Evolutionary conservation across 2,329 filamentous ascomycete species (phyloP).

Genomic region (Alternaria consortialis): DNA sequence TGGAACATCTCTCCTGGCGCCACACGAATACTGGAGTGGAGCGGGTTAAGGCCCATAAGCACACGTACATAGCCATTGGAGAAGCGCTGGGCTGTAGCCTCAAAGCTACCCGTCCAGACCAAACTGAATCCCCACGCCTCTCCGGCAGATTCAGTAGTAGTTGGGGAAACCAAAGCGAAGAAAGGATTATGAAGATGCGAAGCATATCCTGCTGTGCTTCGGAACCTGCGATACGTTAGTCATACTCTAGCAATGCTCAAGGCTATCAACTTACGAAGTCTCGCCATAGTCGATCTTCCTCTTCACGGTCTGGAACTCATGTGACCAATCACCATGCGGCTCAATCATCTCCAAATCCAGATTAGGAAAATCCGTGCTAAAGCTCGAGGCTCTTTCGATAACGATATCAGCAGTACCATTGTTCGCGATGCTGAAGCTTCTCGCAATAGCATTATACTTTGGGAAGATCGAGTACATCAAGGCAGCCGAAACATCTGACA

Average conservation of each 20-base stretch:
- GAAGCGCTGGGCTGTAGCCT: constrained; percentile 68
- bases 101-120: constrained; percentile 71
- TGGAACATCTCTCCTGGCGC: constrained; percentile 65
- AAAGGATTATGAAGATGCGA: constrained; percentile 73
- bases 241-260: not conserved
- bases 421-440: constrained; percentile 70
- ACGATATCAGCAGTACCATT: constrained; percentile 62
- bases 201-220: constrained; percentile 68
- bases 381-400: constrained; percentile 66
- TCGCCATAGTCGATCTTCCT: constrained; percentile 65
- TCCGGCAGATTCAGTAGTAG: constrained; percentile 68
- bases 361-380: constrained; percentile 69
- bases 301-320: constrained; percentile 65
- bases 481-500: constrained; percentile 66
- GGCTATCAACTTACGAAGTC: constrained; percentile 32
- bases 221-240: constrained; percentile 59
- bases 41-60: constrained; percentile 67
- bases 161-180: constrained; percentile 64
- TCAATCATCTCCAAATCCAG: constrained; percentile 70
- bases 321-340: constrained; percentile 69
- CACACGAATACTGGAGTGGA: constrained; percentile 68
- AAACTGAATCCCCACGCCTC: constrained; percentile 72
- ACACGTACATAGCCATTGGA: constrained; percentile 70
- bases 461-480: constrained; percentile 72
- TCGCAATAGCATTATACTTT: constrained; percentile 66